These are phyloP conservation scores for Protomyces macrosporus DNA, from an alignment of 1,139 yeast species.

Conservation along the genomic window DNA sequence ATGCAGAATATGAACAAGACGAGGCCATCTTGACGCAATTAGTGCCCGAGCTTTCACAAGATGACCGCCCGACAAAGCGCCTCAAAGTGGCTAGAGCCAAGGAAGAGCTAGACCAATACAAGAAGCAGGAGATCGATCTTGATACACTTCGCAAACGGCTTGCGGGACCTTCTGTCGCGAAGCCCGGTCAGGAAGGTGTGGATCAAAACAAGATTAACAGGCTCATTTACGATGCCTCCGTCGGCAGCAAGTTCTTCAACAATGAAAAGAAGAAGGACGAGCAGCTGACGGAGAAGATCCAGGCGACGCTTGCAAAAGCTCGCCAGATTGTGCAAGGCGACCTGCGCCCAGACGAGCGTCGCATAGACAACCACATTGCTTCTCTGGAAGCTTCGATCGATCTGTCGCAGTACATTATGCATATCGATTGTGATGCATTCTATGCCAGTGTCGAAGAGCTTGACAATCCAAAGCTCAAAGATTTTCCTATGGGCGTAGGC, in stretches of 20 bases:
- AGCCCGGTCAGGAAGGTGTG: conserved; percentile 34
- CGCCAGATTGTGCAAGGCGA: conserved; percentile 25
- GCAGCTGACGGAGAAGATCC: conserved; percentile 31
- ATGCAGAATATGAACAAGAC: neutral
- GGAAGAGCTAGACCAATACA: conserved; percentile 8
- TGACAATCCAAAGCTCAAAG: conserved; percentile 48
- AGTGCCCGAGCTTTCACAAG: neutral
- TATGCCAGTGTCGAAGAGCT: conserved; percentile 72
- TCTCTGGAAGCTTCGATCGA: conserved; percentile 30
- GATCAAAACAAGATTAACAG: conserved; percentile 33
- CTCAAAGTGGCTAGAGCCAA: neutral
- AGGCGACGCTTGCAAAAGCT: conserved; percentile 25
- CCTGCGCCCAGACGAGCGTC: conserved; percentile 29
- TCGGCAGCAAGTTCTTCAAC: conserved; percentile 33
- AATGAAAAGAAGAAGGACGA: conserved; percentile 32
- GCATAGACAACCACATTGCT: conserved; percentile 26
- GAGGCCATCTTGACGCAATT: neutral
- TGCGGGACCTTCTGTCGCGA: conserved; percentile 34
- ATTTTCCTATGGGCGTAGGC: conserved; percentile 66
- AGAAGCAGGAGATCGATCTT: conserved; percentile 18
- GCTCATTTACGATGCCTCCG: conserved; percentile 34
- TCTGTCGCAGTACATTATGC: conserved; percentile 47
- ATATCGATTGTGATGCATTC: conserved; percentile 78
- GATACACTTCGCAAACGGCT: conserved; percentile 31
- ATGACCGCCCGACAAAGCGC: conserved; percentile 7